Evolutionary conservation across 345 rosid genomes (phyloP), one percentile per base, ranked within the genome.

Genomic region (Eutrema yunnanense): DNA sequence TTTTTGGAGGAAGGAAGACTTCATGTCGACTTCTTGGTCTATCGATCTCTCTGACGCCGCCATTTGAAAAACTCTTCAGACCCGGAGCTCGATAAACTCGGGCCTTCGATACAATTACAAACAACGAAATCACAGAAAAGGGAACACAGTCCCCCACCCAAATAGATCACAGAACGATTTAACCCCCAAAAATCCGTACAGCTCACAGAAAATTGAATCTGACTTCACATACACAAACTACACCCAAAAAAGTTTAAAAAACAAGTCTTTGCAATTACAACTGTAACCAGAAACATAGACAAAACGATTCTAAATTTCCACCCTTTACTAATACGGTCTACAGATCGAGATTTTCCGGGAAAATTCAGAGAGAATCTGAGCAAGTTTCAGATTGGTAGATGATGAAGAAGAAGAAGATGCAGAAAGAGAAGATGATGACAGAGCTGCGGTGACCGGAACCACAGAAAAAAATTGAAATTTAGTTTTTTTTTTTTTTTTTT

Each of bases 1-100:
- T 74, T 92, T 95, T 76, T 90, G 92, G 76, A 95, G 82, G 59
- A 79, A 84, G 11, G 76, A 70, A 44, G 81, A 78, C 72, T 44
- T 69, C 49, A 48, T 69, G 73, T 74, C 79, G 10, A 71, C 80
- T 54, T 37, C 33, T 6, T 59, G 73, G 36, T 58, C 78, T 27
- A 67, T 49, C 78, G 68, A 74, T 73, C 74, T 62, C 72, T 80
- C 81, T 64, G 80, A 61, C 26, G 81, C 81, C 83, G 79, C 84
- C 72, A 56, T 59, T 80, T 40, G 43, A 41, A 0, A 6, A 72
- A 67, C 16, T 61, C 37, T 67, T 68, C 46, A 73, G 83, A 81
- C 78, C 83, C 72, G 48, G 73, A 79, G 88, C 81, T 55, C 70
- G 73, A 26, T 11, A 44, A 73, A 78, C 81, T 75, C 79, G 82